These are phyloP conservation scores for Alternaria sp. DNA, from an alignment of 2,329 filamentous ascomycete species.

Conservation along the genomic window DNA sequence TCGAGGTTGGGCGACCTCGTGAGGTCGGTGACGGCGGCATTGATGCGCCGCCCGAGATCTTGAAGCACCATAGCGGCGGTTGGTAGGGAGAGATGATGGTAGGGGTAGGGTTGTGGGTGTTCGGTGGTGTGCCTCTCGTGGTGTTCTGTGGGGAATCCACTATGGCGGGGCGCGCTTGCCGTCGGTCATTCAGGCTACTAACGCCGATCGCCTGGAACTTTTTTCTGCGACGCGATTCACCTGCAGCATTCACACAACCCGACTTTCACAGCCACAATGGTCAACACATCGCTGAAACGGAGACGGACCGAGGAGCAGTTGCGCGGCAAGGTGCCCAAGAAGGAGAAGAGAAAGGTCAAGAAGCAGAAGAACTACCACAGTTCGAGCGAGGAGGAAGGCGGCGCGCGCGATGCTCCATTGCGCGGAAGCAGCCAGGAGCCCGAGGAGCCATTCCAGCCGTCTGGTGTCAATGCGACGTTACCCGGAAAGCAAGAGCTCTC, in stretches of 20 bases:
- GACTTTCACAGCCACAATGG: slow-evolving; percentile 36
- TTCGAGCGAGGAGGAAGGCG: slow-evolving; percentile 64
- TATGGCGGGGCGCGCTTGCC: slow-evolving; percentile 33
- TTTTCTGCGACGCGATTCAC: slow-evolving; percentile 23
- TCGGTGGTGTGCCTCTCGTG: slow-evolving; percentile 17
- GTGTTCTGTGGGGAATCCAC: slow-evolving; percentile 28
- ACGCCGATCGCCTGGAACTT: slow-evolving; percentile 35
- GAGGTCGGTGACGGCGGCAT: slow-evolving; percentile 91
- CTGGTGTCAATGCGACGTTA: slow-evolving; percentile 30
- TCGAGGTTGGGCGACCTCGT: slow-evolving; percentile 92
- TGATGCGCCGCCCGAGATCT: slow-evolving; percentile 98
- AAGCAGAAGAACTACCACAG: slow-evolving; percentile 70
- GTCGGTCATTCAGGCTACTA: slow-evolving; percentile 30
- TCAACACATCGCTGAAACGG: slow-evolving; percentile 56
- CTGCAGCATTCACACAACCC: slow-evolving; percentile 4
- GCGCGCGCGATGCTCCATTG: slow-evolving; percentile 39
- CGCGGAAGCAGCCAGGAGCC: slow-evolving; percentile 19
- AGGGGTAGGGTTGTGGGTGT: slow-evolving; percentile 6
- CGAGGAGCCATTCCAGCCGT: slow-evolving; percentile 37
- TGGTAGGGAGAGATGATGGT: slow-evolving; percentile 12
- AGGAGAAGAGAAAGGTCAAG: slow-evolving; percentile 64
- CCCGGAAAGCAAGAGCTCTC: slow-evolving; percentile 12
- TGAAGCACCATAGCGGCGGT: slow-evolving; percentile 83
- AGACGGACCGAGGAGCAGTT: slow-evolving; percentile 66
- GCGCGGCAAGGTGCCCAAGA: slow-evolving; percentile 59